Conservation (phyloP, 352 stramenopile species). For the Phytophthora megakarya region DNA sequence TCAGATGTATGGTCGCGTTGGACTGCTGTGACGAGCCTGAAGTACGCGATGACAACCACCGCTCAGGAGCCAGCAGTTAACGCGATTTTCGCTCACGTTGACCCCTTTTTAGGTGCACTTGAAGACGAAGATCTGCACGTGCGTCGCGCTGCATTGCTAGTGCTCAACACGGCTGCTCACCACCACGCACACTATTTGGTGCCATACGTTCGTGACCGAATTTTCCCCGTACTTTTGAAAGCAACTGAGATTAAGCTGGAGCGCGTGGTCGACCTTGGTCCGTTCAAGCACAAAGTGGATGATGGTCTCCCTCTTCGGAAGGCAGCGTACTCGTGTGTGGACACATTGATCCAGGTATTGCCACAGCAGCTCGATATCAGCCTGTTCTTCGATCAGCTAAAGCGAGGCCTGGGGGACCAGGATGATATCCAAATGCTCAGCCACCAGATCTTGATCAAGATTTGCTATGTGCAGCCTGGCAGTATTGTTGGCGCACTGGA, state of each 20-base stretch:
- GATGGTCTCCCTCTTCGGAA: slow-evolving; percentile 87
- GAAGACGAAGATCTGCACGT: slow-evolving; percentile 95
- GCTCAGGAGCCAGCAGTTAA: slow-evolving; percentile 41
- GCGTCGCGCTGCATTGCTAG: slow-evolving; percentile 93
- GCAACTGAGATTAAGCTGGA: slow-evolving; percentile 94
- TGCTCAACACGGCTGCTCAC: slow-evolving; percentile 96
- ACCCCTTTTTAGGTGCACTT: slow-evolving; percentile 92
- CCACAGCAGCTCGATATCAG: slow-evolving; percentile 92
- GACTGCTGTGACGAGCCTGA: slow-evolving; percentile 94
- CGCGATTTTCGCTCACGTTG: slow-evolving; percentile 74
- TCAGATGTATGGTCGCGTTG: slow-evolving; percentile 71
- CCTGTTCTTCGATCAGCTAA: slow-evolving; percentile 93
- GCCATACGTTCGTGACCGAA: slow-evolving; percentile 79
- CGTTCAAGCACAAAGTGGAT: slow-evolving; percentile 99
- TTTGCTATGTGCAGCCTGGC: slow-evolving; percentile 83
- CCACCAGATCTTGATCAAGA: slow-evolving; percentile 97
- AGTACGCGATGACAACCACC: slow-evolving; percentile 78
- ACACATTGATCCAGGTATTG: slow-evolving; percentile 95
- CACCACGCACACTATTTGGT: slow-evolving; percentile 89
- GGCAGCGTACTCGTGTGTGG: slow-evolving; percentile 94
- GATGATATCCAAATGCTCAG: slow-evolving; percentile 97
- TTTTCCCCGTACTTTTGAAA: slow-evolving; percentile 92
- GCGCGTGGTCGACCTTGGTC: slow-evolving; percentile 96
- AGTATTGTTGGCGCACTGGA: slow-evolving; percentile 88
- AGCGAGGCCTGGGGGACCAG: slow-evolving; percentile 90